Evolutionary conservation across 2,329 filamentous ascomycete species (phyloP), one percentile per base, ranked within the genome.

Genomic region (Teratosphaeria viscida): DNA sequence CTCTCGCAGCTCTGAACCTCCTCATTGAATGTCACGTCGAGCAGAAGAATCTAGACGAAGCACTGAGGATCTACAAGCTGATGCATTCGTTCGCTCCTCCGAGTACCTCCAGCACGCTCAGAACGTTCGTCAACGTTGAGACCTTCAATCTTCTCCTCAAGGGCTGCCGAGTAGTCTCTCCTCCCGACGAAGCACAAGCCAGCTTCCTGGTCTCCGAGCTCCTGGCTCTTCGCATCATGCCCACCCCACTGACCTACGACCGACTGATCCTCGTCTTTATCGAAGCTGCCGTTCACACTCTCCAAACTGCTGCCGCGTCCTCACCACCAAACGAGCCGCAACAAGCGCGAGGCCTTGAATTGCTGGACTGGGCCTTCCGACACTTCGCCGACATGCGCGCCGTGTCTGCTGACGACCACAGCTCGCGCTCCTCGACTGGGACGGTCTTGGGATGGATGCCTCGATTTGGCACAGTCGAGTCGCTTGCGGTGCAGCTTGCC

Each of bases 171-270:
- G 43, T 61, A 5, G 60, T 60, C 34, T 59, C 65, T 35, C 65
- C 63, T 32, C 65, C 62, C 6, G 77, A 79, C 59, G 81, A 82
- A 60, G 76, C 81, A 43, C 73, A 81, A 5, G 83, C 83, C 53
- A 83, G 85, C 72, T 86, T 84, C 66, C 72, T 87, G 1, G 79
- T 83, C 10, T 76, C 79, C 16, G 85, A 88, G 66, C 85, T 88
- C 80, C 75, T 80, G 5, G 76, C 79, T 10, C 72, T 85, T 8
- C 74, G 75, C 7, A 72, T 87, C 32, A 66, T 75, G 16, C 83
- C 85, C 0, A 78, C 85, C 61, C 68, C 73, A n/a, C 64, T 79
- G 19, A 87, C 85, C 0, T 87, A 87, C 64, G 84, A 87, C 64
- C 76, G 80, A 4, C 73, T 88, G 11, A 79, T 87, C 16, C 69